Base-by-base conservation (phyloP, 306 rosid species). In the Lotus japonicus region DNA sequence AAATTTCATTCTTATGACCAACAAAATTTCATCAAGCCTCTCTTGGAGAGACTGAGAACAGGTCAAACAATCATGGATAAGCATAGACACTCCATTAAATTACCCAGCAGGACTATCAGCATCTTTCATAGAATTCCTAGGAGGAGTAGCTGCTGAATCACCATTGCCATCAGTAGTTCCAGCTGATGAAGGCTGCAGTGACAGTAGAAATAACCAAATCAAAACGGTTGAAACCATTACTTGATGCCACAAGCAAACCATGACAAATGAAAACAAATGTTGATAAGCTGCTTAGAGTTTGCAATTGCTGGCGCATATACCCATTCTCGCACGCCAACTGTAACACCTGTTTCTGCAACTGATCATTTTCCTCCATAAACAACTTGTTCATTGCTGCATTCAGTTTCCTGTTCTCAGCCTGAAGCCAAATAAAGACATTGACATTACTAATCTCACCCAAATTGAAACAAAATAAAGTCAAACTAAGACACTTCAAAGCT, bases 31-130 rank as follows among this genome's bases (percentile, higher is more conserved):
- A 18, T n/a, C n/a, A n/a, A n/a, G n/a, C n/a, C n/a, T n/a, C n/a
- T n/a, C n/a, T n/a, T n/a, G n/a, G n/a, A n/a, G n/a, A n/a, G n/a
- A n/a, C n/a, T n/a, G n/a, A n/a, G n/a, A n/a, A n/a, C n/a, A n/a
- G n/a, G n/a, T n/a, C n/a, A n/a, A n/a, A n/a, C n/a, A n/a, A n/a
- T n/a, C n/a, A n/a, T n/a, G n/a, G n/a, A n/a, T n/a, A n/a, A n/a
- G n/a, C n/a, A n/a, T n/a, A n/a, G n/a, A n/a, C n/a, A n/a, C n/a
- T n/a, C n/a, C n/a, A n/a, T n/a, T n/a, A 83, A 58, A 57, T 79
- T 92, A 92, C 98, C 98, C 97, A 83, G 98, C 98, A 88, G 98
- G 97, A 72, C 85, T 92, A 80, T 75, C 88, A 75, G 97, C 95
- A 87, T 94, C 96, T 84, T 88, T 88, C 52, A 86, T 74, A 28